A percentile compares a stretch with the other conserved stretches of the same genome.
Conservation (phyloP, 1,284 basidiomycete species). For the Austroboletus novae-zelandiae region DNA sequence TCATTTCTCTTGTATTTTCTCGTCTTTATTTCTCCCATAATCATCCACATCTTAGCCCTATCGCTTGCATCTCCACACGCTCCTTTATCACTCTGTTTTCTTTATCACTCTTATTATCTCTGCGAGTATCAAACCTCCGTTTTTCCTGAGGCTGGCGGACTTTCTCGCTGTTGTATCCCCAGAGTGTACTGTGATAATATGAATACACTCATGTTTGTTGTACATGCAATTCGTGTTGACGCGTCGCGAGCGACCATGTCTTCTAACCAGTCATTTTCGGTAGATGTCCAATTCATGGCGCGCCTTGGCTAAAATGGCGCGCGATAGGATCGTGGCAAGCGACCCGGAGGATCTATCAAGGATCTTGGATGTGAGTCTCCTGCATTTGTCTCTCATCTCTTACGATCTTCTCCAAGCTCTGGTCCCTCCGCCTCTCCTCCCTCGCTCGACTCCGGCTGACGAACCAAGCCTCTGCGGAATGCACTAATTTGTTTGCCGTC, state of each 20-base stretch:
- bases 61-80: conserved; percentile 23
- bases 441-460: conserved; percentile 76
- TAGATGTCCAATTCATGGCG: conserved; percentile 86
- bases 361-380: conserved; percentile 60
- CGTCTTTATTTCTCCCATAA: conserved; percentile 7
- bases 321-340: conserved; percentile 67
- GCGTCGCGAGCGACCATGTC: background rate
- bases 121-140: conserved; percentile 12
- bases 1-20: conserved; percentile 7
- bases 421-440: conserved; percentile 76
- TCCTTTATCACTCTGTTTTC: conserved; percentile 28
- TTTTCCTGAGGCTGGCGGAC: conserved; percentile 11
- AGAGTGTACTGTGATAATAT: conserved; percentile 27
- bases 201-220: conserved; percentile 4
- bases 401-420: conserved; percentile 48
- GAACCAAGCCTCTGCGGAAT: conserved; percentile 78
- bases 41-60: conserved; percentile 17
- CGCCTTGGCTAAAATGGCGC: conserved; percentile 72
- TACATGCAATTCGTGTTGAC: background rate
- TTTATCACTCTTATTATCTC: conserved; percentile 19
- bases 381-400: too few species aligned
- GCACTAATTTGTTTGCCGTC: conserved; percentile 74
- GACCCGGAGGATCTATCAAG: conserved; percentile 62
- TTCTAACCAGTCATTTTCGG: conserved; percentile 15
- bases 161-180: conserved; percentile 19